Evolutionary conservation across 2,329 filamentous ascomycete genomes (phyloP), one percentile per base, ranked within the genome.

Genomic region (Cryphonectria radicalis): DNA sequence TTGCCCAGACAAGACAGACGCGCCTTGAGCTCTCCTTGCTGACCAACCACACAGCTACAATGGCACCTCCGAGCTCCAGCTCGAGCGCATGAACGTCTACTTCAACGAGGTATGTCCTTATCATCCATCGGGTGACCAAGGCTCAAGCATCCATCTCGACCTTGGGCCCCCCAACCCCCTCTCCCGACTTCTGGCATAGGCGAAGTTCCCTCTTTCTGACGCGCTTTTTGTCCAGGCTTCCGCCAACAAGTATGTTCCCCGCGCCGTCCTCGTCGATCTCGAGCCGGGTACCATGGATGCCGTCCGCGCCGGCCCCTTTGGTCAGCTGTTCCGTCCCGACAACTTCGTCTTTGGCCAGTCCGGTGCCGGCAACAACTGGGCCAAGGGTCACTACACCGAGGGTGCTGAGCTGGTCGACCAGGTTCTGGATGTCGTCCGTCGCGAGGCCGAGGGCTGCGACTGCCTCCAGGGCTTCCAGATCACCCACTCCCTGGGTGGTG

Each of bases 401-500:
- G 96, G 96, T 91, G 96, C 96, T 78, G 96, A 99, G 88, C 91
- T 98, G 75, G 96, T 99, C 78, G 96, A 99, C 88, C 90, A 98
- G 81, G 96, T 99, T 78, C 91, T 99, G 78, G 96, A 98, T 83
- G 96, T 99, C 77, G 95, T 99, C 82, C 96, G 96, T 83, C 95
- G 96, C 80, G 96, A 99, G 90, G 95, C 96, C 78, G 96, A 99
- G 88, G 94, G 93, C 84, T 98, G 96, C 83, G 96, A 99, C 90
- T 98, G 94, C 90, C 95, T 99, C 76, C 96, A 99, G 88, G 96
- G 96, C 84, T 99, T 99, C 92, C 96, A 99, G 89, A 98, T 99
- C 88, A 99, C 96, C 83, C 96, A 99, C 93, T 98, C 96, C 69
- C 95, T 98, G 76, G 96, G 96, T 92, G 96, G 96, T 93, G 96